phyloP scores from a whole-genome alignment of 148 eudicot species.

The Euryodendron excelsum region DNA sequence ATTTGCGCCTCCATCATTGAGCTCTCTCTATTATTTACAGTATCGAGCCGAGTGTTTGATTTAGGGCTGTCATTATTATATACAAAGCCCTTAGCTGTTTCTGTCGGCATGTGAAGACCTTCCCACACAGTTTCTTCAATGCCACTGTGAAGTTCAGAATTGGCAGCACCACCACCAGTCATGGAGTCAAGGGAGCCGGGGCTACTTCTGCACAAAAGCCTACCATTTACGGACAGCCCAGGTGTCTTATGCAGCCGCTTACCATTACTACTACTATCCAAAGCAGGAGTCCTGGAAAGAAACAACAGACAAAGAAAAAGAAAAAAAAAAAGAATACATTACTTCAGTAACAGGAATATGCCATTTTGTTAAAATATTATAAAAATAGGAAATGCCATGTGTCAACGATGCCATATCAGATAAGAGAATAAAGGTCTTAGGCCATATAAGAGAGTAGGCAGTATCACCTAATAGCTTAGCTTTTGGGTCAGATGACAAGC shows the following conservation, averaged over 20 bases:
- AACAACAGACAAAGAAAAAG: neutral
- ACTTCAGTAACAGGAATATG: neutral
- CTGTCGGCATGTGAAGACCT: slow-evolving; percentile 33
- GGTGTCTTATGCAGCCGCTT: slow-evolving; percentile 26
- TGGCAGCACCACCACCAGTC: slow-evolving; percentile 27
- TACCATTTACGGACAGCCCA: slow-evolving; percentile 29
- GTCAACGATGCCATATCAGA: no score
- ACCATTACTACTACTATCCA: slow-evolving; percentile 24
- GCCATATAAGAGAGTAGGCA: no score
- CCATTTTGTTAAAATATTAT: neutral
- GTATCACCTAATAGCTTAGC: no score
- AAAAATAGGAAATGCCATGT: no score
- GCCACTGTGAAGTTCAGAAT: slow-evolving; percentile 22
- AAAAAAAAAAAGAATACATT: neutral
- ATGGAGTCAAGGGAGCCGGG: slow-evolving; percentile 29
- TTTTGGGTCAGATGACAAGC: no score
- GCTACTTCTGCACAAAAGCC: slow-evolving; percentile 19
- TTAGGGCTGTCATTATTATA: slow-evolving; percentile 43
- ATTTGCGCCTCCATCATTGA: slow-evolving; percentile 31
- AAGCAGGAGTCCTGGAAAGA: slow-evolving; percentile 33
- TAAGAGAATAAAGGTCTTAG: no score
- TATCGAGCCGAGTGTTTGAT: slow-evolving; percentile 37
- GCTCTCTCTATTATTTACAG: slow-evolving; percentile 63
- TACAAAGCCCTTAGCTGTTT: no score
- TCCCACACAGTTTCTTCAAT: slow-evolving; percentile 28